Evolutionary conservation across 768 basidiomycete species (phyloP), one percentile per base, ranked within the genome.

Genomic region (Lyophyllum decastes): DNA sequence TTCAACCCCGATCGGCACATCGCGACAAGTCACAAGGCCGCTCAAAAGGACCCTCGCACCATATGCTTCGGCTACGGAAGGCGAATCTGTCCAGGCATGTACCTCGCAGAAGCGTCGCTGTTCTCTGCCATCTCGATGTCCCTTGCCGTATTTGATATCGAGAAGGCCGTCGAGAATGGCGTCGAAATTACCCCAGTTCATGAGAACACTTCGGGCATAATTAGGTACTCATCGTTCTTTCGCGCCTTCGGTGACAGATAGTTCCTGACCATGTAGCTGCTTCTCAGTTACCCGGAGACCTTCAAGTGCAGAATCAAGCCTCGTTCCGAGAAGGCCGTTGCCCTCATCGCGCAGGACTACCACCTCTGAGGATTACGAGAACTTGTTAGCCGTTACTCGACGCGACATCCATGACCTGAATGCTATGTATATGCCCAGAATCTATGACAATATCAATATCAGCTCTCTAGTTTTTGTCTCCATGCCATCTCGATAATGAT

Each of bases 1-100:
- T 85, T 85, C 65, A 72, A 76, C n/a, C 84, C 84, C 0, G 73
- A 77, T 25, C 76, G 83, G 2, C 73, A 75, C 64, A 69, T 83
- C 12, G 66, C 69, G 14, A 61, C 65, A 4, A 57, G 66, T 26
- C 68, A 61, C 5, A 70, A 71, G 22, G 57, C 62, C 9, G 69
- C 72, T 0, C 75, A 79, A 60, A 64, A 65, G 0, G 77, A 82
- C 57, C 81, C 81, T 0, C 70, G 76, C 7, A 70, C 65, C 0
- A 53, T 74, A 0, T 76, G 73, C 56, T 83, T 83, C 58, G 82
- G 82, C 1, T 82, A 72, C 50, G 81, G 79, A 17, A 74, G 82
- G 19, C 76, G 79, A 1, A 69, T 76, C 24, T 80, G 80, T 56
- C 78, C 76, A 34, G 83, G 83, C 0, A 65, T 80, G 72, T 70